phyloP scores from a whole-genome alignment of 352 stramenopile species.

The Pythium vanterpoolii region DNA sequence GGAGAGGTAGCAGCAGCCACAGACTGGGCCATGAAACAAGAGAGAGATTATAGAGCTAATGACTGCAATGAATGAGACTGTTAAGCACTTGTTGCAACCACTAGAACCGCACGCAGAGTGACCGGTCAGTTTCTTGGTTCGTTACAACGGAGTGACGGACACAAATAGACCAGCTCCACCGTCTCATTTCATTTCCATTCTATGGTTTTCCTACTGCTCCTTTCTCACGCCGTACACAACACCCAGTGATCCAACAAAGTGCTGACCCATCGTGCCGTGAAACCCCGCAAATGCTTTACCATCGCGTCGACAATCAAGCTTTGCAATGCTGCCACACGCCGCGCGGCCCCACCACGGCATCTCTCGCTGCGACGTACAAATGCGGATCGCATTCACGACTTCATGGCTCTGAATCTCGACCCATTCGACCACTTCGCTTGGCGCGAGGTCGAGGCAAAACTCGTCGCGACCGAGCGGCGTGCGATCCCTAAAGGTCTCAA shows the following conservation, averaged over 20 bases:
- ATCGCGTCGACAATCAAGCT: not conserved
- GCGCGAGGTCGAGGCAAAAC: slow-evolving; percentile 8
- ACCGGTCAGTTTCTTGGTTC: no score
- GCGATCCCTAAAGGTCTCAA: slow-evolving; percentile 1
- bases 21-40: no score
- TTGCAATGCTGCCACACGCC: not conserved
- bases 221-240: slow-evolving; percentile 1
- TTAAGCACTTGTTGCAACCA: no score
- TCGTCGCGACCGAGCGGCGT: slow-evolving; percentile 7
- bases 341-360: slow-evolving; percentile 19
- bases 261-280: slow-evolving; percentile 15
- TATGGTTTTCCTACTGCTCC: not conserved
- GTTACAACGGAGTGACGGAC: no score
- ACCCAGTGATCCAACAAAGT: slow-evolving; percentile 18
- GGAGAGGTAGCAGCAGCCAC: no score
- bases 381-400: slow-evolving; percentile 20
- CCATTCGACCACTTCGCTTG: slow-evolving; percentile 1
- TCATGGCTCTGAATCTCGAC: slow-evolving; percentile 17
- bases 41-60: no score
- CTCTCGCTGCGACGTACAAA: slow-evolving; percentile 6
- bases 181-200: not conserved
- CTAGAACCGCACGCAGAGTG: no score
- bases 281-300: slow-evolving; percentile 3
- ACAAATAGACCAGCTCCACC: no score
- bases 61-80: no score